These are phyloP conservation scores for Cryptococcus sp. DNA, from an alignment of 1,284 basidiomycete species.

Conservation along the genomic window DNA sequence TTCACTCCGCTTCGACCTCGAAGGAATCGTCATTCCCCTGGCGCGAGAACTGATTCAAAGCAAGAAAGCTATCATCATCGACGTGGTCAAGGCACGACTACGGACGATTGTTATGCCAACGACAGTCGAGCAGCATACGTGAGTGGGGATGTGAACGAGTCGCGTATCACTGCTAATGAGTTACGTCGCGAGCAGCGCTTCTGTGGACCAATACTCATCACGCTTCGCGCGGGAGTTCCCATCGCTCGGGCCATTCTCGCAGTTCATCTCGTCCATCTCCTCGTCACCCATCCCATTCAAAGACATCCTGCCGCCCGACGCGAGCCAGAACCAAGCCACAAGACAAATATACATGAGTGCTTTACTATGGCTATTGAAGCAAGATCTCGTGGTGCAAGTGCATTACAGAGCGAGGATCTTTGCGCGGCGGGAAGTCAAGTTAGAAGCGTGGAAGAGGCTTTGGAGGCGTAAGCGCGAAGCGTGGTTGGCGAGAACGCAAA, in stretches of 20 bases:
- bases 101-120: constrained; percentile 80
- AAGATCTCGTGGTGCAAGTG: constrained; percentile 78
- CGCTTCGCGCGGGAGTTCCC: constrained; percentile 71
- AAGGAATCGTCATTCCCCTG: constrained; percentile 80
- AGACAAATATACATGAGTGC: constrained; percentile 76
- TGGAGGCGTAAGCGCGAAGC: constrained; percentile 40
- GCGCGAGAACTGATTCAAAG: constrained; percentile 89
- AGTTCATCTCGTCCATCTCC: constrained; percentile 71
- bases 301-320: constrained; percentile 35
- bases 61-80: constrained; percentile 83
- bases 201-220: constrained; percentile 54
- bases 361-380: constrained; percentile 88
- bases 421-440: constrained; percentile 74
- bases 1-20: constrained; percentile 79
- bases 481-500: constrained; percentile 29
- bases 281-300: constrained; percentile 67
- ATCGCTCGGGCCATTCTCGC: constrained; percentile 68
- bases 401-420: constrained; percentile 84
- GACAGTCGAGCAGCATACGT: constrained; percentile 68
- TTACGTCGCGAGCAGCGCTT: constrained; percentile 10
- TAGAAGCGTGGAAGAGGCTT: constrained; percentile 51
- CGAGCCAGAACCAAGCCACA: constrained; percentile 18
- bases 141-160: constrained; percentile 40
- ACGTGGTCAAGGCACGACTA: constrained; percentile 76
- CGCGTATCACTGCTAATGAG: not conserved